Base-by-base conservation (phyloP, 345 rosid species). In the Acer negundo region DNA sequence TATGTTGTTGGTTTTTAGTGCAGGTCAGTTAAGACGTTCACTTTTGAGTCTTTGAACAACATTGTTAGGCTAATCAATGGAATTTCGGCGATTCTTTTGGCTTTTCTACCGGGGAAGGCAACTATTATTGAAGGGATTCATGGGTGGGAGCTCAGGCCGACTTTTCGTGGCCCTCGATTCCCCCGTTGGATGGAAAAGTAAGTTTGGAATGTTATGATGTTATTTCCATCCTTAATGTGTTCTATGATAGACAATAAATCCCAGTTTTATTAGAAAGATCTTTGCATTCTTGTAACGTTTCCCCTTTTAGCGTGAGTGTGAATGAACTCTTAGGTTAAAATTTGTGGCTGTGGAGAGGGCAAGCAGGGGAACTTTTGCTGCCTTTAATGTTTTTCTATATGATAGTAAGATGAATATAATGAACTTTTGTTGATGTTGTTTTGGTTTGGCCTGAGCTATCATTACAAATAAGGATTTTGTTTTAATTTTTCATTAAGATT, bases 181-280 rank as follows among this genome's bases (percentile, higher is more conserved):
- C 99, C 99, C 1, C 87, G 97, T 1, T 96, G 98, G 98, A 96
- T 96, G 99, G 97, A 91, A 67, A 88, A 91, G 99, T 95, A 86
- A 80, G 88, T 80, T 74, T 71, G 47, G 12, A 22, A 20, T 3
- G 22, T 40, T 61, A 42, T 16, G n/a, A 58, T 24, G 49, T 46
- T 46, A 46, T 46, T 46, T 46, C 13, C 49, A 46, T 46, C 49
- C 49, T 9, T 46, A 9, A 46, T 44, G 49, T 46, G 13, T 46
- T 46, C 49, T 46, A 10, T 10, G 12, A 46, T 46, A 46, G 46
- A 42, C 8, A 42, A 42, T 1, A 10, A 46, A 46, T 46, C 49
- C 49, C 0, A 10, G 49, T 46, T 46, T 46, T 11, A 46, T 46
- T 46, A 42, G 13, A 46, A 46, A 46, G 13, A 9, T 46, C 49